These are phyloP conservation scores for Neoascochyta sp. DNA, from an alignment of 2,329 filamentous ascomycete genomes.

Conservation along the genomic window DNA sequence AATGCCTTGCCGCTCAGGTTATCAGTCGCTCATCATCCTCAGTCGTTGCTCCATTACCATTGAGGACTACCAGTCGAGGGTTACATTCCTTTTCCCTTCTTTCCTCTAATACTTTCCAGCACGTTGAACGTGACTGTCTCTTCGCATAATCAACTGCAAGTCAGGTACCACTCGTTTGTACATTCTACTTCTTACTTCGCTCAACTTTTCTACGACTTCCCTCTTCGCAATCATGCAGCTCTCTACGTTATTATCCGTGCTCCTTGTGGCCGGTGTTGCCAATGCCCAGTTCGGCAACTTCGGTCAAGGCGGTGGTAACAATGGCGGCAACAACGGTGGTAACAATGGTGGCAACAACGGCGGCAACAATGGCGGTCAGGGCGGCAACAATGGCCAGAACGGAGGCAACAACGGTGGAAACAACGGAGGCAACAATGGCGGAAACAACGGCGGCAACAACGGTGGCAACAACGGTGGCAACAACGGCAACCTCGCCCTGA, in stretches of 20 bases:
- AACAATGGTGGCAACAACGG: conserved; percentile 12
- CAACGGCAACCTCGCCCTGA: conserved; percentile 25
- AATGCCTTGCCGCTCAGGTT: conserved; percentile 24
- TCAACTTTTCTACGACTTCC: conserved; percentile 4
- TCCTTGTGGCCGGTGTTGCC: conserved; percentile 35
- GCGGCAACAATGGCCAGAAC: conserved; percentile 5
- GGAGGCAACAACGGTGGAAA: conserved; percentile 14
- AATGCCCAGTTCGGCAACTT: conserved; percentile 28
- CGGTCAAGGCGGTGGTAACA: conserved; percentile 10
- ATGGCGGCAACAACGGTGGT: conserved; percentile 14
- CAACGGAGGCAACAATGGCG: conserved; percentile 14
- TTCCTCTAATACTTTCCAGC: conserved; percentile 38
- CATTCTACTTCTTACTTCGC: conserved; percentile 16
- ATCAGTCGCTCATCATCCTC: conserved; percentile 31
- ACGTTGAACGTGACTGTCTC: conserved; percentile 43
- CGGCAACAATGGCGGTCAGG: conserved; percentile 10
- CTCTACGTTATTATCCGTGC: conserved; percentile 31
- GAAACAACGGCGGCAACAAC: conserved; percentile 15
- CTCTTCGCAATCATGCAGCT: conserved; percentile 31
- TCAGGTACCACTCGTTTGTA: conserved; percentile 37
- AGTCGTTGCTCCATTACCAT: conserved; percentile 27
- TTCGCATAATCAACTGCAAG: conserved; percentile 39
- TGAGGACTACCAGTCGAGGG: conserved; percentile 33
- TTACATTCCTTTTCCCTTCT: conserved; percentile 42
- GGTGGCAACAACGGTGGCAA: conserved; percentile 13